Conservation (phyloP, 2,329 filamentous ascomycete species). For the Cordyceps farinosa region DNA sequence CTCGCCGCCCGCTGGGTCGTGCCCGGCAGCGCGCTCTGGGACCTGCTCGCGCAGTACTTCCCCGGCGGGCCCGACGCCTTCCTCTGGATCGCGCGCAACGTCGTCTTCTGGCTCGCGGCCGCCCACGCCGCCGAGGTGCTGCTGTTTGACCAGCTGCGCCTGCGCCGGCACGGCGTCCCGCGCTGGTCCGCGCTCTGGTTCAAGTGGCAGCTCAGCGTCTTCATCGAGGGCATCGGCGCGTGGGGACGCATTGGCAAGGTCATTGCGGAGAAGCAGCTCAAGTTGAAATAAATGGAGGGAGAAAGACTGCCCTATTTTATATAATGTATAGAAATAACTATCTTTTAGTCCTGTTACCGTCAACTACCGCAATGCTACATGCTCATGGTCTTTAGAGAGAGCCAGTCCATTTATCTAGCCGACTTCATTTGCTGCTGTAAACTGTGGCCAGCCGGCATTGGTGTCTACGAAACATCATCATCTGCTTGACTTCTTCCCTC, state of each 20-base stretch:
- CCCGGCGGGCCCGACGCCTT: conserved; percentile 8
- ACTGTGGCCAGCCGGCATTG: too few species aligned
- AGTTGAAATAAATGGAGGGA: neutral
- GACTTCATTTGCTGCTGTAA: too few species aligned
- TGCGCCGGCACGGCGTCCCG: conserved; percentile 14
- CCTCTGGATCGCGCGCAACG: conserved; percentile 2
- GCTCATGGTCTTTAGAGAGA: too few species aligned
- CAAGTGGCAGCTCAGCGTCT: conserved; percentile 16
- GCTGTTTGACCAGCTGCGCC: conserved; percentile 16
- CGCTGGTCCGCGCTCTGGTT: conserved; percentile 14
- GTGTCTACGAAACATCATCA: neutral
- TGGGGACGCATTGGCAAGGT: conserved; percentile 13
- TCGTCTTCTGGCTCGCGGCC: neutral
- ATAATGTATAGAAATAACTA: too few species aligned
- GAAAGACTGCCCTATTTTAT: neutral
- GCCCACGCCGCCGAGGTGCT: conserved; percentile 8
- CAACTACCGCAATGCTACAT: too few species aligned
- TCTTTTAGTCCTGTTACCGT: too few species aligned
- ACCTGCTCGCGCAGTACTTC: neutral
- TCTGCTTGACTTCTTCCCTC: too few species aligned
- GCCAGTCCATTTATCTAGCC: neutral
- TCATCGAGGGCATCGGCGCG: conserved; percentile 16
- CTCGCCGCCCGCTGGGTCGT: neutral
- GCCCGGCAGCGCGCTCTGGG: conserved; percentile 8
- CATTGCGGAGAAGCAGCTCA: conserved; percentile 14